Evolutionary conservation across 2,329 filamentous ascomycete species (phyloP).

Genomic region (Gnomoniopsis sp.): DNA sequence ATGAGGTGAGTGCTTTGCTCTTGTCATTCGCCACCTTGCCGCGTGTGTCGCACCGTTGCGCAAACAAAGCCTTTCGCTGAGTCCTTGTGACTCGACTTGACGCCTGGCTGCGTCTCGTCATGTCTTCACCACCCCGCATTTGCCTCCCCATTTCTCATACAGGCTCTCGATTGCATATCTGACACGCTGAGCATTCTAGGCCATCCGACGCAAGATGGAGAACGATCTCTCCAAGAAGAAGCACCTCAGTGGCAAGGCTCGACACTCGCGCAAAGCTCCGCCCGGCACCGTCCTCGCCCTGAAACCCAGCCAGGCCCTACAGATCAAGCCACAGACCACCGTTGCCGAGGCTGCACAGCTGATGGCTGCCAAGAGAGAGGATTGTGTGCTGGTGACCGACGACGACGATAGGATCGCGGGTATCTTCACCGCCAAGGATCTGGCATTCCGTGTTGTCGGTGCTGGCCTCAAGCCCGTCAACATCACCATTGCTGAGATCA

Average conservation of each 20-base stretch:
- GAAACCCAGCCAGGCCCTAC: conserved; percentile 90
- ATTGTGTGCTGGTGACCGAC: conserved; percentile 96
- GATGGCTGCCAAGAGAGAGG: conserved; percentile 98
- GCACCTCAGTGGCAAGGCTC: conserved; percentile 70
- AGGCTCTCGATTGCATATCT: conserved; percentile 18
- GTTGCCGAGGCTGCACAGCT: conserved; percentile 95
- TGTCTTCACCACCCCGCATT: background rate
- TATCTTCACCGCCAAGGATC: conserved; percentile 98
- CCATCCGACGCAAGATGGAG: conserved; percentile 95
- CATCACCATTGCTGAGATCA: conserved; percentile 95
- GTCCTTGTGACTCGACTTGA: background rate
- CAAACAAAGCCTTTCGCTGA: background rate
- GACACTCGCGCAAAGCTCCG: conserved; percentile 87
- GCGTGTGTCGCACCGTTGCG: background rate
- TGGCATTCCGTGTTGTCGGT: conserved; percentile 95
- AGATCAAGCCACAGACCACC: conserved; percentile 93
- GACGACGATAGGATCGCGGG: conserved; percentile 97
- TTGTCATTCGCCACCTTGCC: background rate
- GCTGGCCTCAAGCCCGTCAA: conserved; percentile 83
- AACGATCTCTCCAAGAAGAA: conserved; percentile 98
- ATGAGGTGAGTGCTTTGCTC: conserved; percentile 70
- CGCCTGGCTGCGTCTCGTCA: background rate
- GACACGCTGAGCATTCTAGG: conserved; percentile 53
- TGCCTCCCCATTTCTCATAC: background rate
- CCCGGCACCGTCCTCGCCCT: conserved; percentile 94